phyloP scores from a whole-genome alignment of 495 filamentous ascomycete genomes.

The Corynascus novoguineensis region DNA sequence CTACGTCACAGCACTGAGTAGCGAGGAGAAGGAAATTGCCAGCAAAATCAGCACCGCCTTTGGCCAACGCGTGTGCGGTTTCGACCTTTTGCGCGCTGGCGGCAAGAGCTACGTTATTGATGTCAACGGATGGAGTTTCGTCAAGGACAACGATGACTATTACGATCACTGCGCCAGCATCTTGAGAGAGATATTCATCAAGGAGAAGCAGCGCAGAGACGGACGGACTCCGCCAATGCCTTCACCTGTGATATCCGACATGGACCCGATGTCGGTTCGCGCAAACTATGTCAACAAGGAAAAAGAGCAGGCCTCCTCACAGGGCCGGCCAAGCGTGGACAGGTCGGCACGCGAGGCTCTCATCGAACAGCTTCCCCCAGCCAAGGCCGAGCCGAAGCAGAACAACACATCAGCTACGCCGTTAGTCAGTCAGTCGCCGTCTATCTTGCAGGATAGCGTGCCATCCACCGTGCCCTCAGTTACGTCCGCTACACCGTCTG shows the following conservation, averaged over 20 bases:
- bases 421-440: constrained; percentile 26
- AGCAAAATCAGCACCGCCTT: constrained; percentile 86
- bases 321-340: constrained; percentile 35
- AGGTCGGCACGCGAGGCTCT: constrained; percentile 14
- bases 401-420: constrained; percentile 34
- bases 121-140: constrained; percentile 99
- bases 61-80: constrained; percentile 92
- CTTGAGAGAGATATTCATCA: constrained; percentile 76
- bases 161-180: constrained; percentile 88
- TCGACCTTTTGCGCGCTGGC: constrained; percentile 82
- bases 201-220: constrained; percentile 55
- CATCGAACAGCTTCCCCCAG: constrained; percentile 8
- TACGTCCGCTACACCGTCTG: constrained; percentile 38
- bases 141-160: constrained; percentile 98
- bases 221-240: constrained; percentile 40
- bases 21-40: constrained; percentile 80
- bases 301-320: constrained; percentile 26
- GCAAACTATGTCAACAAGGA: constrained; percentile 33
- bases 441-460: constrained; percentile 32
- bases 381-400: constrained; percentile 28
- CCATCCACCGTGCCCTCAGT: constrained; percentile 41
- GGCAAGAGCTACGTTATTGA: constrained; percentile 96
- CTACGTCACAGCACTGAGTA: constrained; percentile 78
- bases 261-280: constrained; percentile 37
- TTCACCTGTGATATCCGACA: constrained; percentile 41